A percentile compares a stretch with the other conserved stretches of the same genome.
Evolutionary conservation across 2,329 filamentous ascomycete genomes (phyloP).

Genomic region (Pseudopyricularia cyperi): DNA sequence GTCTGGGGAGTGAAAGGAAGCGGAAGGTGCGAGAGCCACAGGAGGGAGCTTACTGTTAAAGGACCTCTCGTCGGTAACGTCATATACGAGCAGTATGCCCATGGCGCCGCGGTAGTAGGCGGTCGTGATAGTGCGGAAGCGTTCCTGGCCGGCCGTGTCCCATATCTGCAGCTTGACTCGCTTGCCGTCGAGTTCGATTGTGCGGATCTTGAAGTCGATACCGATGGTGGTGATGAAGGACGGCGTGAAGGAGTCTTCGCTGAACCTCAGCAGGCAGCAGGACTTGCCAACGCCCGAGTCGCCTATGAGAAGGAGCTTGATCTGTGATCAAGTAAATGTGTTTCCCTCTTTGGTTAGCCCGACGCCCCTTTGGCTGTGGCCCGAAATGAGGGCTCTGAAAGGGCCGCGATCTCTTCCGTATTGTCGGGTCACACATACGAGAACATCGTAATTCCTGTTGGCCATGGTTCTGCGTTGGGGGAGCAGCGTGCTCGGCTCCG

Average conservation of each 20-base stretch:
- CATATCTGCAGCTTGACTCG: constrained; percentile 98
- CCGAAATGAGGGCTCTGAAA: too few relatives aligned
- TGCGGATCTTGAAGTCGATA: constrained; percentile 99
- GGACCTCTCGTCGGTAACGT: constrained; percentile 91
- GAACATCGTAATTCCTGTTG: constrained; percentile 97
- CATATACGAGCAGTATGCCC: constrained; percentile 95
- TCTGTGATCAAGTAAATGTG: constrained; percentile 37
- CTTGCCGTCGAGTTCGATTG: constrained; percentile 98
- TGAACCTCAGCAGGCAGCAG: constrained; percentile 91
- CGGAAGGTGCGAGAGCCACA: constrained; percentile 1
- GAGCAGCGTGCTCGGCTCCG: background rate
- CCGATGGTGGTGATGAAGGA: constrained; percentile 99
- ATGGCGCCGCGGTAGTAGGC: constrained; percentile 98
- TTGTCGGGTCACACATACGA: constrained; percentile 38
- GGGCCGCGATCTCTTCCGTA: too few relatives aligned
- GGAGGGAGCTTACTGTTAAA: constrained; percentile 64
- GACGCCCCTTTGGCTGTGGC: too few relatives aligned
- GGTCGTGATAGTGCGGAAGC: constrained; percentile 96
- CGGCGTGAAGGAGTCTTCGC: constrained; percentile 92
- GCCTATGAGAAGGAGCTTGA: constrained; percentile 92
- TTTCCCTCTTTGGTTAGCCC: background rate
- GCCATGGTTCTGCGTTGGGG: constrained; percentile 24
- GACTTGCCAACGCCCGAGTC: constrained; percentile 96
- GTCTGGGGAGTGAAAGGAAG: constrained; percentile 2
- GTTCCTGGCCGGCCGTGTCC: constrained; percentile 97